These are phyloP conservation scores for Penicillium cosmopolitanum DNA, from an alignment of 495 filamentous ascomycete genomes.

Conservation along the genomic window DNA sequence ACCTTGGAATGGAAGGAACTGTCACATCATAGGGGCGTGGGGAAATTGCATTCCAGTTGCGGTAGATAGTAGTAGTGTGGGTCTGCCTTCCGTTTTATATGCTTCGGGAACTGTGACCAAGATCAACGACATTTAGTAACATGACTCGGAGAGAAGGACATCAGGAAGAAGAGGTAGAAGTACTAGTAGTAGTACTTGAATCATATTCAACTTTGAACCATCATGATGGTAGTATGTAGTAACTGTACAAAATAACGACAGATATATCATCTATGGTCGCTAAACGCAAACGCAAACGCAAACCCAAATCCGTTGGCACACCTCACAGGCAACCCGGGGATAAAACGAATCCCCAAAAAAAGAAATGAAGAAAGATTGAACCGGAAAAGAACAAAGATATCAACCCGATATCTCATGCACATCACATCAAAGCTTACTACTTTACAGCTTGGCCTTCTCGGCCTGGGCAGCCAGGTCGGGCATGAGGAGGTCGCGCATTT, in stretches of 20 bases:
- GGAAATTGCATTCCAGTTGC: no score
- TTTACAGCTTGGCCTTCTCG: slow-evolving; percentile 84
- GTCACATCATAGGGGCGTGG: no score
- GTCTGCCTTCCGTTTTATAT: no score
- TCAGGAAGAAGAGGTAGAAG: no score
- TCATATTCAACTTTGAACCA: background rate
- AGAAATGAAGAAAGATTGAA: background rate
- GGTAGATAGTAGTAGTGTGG: no score
- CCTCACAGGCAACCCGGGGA: no score
- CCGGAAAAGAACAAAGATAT: slow-evolving; percentile 5
- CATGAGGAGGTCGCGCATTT: slow-evolving; percentile 86
- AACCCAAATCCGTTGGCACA: background rate
- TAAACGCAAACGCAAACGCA: slow-evolving; percentile 1
- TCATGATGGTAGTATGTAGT: background rate
- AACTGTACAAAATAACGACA: slow-evolving; percentile 6
- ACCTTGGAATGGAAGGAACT: no score
- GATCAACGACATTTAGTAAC: no score
- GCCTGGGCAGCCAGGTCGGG: slow-evolving; percentile 73
- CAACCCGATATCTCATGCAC: slow-evolving; percentile 11
- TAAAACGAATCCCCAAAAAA: background rate
- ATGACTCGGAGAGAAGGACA: no score
- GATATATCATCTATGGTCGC: slow-evolving; percentile 4
- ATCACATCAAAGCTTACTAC: slow-evolving; percentile 4
- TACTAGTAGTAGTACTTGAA: background rate
- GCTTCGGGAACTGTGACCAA: no score